Evolutionary conservation across 345 rosid species (phyloP).

Genomic region (Brassica rapa): DNA sequence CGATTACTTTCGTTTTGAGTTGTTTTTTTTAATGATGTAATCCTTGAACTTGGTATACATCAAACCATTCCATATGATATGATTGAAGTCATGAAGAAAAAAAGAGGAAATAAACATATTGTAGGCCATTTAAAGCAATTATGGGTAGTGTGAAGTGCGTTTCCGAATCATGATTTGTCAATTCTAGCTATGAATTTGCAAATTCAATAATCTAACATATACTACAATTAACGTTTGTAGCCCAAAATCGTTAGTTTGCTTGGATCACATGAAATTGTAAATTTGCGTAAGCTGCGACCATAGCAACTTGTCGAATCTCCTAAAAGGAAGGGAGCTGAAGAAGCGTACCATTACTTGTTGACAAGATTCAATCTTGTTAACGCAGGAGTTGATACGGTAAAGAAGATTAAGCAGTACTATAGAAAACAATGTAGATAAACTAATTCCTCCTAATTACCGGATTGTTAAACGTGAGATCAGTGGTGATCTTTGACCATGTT

Average conservation of each 20-base stretch:
- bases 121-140: neutral
- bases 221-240: neutral
- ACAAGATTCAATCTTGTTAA: neutral
- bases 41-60: slow-evolving; percentile 14
- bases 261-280: neutral
- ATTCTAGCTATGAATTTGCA: neutral
- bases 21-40: neutral
- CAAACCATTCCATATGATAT: neutral
- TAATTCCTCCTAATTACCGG: neutral
- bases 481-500: neutral
- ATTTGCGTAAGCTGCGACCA: neutral
- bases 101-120: neutral
- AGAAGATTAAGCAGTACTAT: neutral
- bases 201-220: neutral
- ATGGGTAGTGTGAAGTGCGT: neutral
- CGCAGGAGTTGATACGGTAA: neutral
- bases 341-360: neutral
- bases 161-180: neutral
- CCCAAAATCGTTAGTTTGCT: neutral
- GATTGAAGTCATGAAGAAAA: neutral
- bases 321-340: neutral
- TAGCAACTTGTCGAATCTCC: neutral
- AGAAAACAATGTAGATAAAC: neutral
- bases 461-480: neutral
- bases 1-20: slow-evolving; percentile 1